Evolutionary conservation across 1,284 basidiomycete species (phyloP).

Genomic region (Ustilago xerochloae): DNA sequence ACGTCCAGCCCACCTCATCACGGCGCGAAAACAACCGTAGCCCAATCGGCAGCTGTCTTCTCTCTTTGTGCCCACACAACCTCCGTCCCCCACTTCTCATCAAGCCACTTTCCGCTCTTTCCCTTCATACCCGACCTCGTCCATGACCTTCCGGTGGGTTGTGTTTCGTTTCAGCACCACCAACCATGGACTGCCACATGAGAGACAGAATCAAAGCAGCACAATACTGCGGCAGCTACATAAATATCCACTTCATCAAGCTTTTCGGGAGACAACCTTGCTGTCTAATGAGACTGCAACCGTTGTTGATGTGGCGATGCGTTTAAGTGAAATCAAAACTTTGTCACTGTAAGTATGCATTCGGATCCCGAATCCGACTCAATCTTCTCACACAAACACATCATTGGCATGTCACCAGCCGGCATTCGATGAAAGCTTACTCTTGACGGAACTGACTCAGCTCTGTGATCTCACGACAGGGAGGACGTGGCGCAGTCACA

Average conservation of each 20-base stretch:
- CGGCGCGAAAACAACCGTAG: not conserved
- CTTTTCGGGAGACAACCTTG: not conserved
- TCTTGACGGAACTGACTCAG: not conserved
- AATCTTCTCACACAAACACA: slow-evolving; percentile 3
- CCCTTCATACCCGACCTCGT: not conserved
- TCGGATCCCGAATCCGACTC: slow-evolving; percentile 15
- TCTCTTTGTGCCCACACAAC: not conserved
- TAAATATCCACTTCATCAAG: not conserved
- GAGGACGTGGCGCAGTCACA: not conserved
- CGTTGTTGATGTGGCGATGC: not conserved
- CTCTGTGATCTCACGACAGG: not conserved
- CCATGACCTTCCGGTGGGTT: not conserved
- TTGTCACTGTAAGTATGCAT: not conserved
- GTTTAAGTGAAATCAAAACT: not conserved
- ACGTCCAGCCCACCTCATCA: slow-evolving; percentile 1
- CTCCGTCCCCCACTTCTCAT: not conserved
- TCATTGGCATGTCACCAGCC: slow-evolving; percentile 7
- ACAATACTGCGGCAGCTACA: not conserved
- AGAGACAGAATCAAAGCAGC: not conserved
- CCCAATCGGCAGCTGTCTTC: slow-evolving; percentile 5
- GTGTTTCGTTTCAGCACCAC: not conserved
- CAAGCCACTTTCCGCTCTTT: not conserved
- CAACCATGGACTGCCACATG: not conserved
- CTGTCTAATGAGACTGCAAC: not conserved
- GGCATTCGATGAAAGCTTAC: slow-evolving; percentile 6